Evolutionary conservation across 176 grass and related monocot species (phyloP).

Genomic region (Avena atlantica): DNA sequence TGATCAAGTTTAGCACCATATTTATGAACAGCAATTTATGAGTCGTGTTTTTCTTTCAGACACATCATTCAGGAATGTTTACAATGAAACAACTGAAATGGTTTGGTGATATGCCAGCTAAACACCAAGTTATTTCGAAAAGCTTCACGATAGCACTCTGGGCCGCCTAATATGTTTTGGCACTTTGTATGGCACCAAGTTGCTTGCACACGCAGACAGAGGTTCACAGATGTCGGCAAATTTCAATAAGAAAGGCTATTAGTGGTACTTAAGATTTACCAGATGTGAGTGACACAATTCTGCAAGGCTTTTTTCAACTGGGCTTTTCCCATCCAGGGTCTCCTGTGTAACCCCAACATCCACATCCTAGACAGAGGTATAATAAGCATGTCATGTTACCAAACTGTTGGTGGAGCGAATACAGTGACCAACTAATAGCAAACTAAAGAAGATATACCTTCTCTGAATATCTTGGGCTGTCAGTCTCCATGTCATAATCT

Average conservation of each 20-base stretch:
- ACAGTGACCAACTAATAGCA: neutral
- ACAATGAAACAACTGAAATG: neutral
- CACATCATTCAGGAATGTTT: neutral
- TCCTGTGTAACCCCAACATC: slow-evolving; percentile 50
- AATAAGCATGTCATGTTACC: slow-evolving; percentile 35
- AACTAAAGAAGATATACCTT: slow-evolving; percentile 52
- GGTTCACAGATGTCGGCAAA: neutral
- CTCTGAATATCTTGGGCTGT: slow-evolving; percentile 44
- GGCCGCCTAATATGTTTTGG: neutral
- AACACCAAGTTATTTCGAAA: slow-evolving; percentile 1
- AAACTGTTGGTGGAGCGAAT: slow-evolving; percentile 8
- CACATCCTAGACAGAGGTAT: slow-evolving; percentile 48
- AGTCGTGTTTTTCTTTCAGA: neutral
- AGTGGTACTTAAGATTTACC: slow-evolving; percentile 54
- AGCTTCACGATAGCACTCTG: slow-evolving; percentile 25
- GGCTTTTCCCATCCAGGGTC: slow-evolving; percentile 53
- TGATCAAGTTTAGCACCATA: neutral
- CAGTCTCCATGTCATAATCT: slow-evolving; percentile 50
- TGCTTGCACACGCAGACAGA: slow-evolving; percentile 31
- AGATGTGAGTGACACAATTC: slow-evolving; percentile 81
- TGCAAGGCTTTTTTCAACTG: slow-evolving; percentile 66
- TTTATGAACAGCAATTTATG: neutral
- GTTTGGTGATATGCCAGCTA: neutral
- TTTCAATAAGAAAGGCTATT: slow-evolving; percentile 19
- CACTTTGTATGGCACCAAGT: slow-evolving; percentile 29